These are phyloP conservation scores for Diutina neorugosa DNA, from an alignment of 1,139 yeast genomes.

Conservation along the genomic window DNA sequence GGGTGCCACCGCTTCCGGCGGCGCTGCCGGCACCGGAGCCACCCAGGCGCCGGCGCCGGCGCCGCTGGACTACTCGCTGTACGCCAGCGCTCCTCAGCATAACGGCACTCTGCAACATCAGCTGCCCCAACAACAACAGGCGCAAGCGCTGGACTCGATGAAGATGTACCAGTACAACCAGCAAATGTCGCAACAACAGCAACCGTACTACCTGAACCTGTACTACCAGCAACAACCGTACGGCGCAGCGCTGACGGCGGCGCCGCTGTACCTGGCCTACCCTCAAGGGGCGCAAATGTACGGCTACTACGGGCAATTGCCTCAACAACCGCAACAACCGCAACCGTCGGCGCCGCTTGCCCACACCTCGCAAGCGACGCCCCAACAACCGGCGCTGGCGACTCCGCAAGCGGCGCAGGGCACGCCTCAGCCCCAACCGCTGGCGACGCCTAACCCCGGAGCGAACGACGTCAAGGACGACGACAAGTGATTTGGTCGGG, in stretches of 20 bases:
- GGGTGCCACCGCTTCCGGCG: neutral
- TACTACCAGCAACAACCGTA: constrained; percentile 4
- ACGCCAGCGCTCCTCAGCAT: constrained; percentile 7
- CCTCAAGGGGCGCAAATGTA: constrained; percentile 4
- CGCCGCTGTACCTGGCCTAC: constrained; percentile 4
- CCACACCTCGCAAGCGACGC: neutral
- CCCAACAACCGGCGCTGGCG: constrained; percentile 3
- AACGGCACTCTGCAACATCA: constrained; percentile 14
- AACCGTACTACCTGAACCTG: constrained; percentile 4
- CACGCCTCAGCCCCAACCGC: constrained; percentile 1
- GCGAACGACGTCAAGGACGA: neutral
- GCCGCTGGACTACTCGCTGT: constrained; percentile 7
- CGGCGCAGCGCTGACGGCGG: neutral
- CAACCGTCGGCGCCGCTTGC: neutral
- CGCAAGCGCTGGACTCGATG: constrained; percentile 7
- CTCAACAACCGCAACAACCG: neutral
- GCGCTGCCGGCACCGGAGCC: neutral
- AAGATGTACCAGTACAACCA: constrained; percentile 6
- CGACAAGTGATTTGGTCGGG: neutral
- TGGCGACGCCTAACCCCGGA: neutral
- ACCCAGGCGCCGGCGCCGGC: constrained; percentile 3
- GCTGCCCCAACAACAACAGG: constrained; percentile 5
- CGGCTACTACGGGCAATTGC: constrained; percentile 4
- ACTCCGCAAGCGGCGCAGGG: constrained; percentile 1
- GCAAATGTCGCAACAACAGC: neutral